A percentile compares a stretch with the other conserved stretches of the same genome.
Conservation (phyloP, 768 basidiomycete species). For the Boletales sp. region DNA sequence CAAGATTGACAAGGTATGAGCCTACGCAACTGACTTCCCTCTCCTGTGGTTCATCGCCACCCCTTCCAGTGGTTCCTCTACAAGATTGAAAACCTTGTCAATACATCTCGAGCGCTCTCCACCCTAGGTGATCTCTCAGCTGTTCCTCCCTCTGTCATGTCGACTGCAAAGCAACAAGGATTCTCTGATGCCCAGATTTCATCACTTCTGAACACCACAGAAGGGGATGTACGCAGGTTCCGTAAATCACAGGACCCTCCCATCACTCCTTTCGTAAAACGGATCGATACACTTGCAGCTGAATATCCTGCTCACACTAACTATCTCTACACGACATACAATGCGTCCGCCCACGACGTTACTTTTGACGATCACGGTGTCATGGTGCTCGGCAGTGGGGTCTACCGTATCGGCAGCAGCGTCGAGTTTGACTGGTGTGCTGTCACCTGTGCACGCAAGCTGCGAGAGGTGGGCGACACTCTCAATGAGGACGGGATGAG, state of each 20-base stretch:
- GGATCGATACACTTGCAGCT: slow-evolving; percentile 97
- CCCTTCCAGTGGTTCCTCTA: slow-evolving; percentile 85
- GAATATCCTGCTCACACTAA: slow-evolving; percentile 99
- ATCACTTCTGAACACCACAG: slow-evolving; percentile 67
- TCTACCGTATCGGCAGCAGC: slow-evolving; percentile 96
- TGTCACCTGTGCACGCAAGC: slow-evolving; percentile 93
- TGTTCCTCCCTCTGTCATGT: slow-evolving; percentile 74
- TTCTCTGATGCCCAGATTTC: slow-evolving; percentile 94
- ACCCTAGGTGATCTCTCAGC: slow-evolving; percentile 64
- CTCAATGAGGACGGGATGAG: slow-evolving; percentile 11
- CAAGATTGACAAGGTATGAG: slow-evolving; percentile 89
- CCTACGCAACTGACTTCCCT: neutral
- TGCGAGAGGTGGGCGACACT: slow-evolving; percentile 75
- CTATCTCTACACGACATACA: slow-evolving; percentile 99
- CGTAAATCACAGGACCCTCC: slow-evolving; percentile 71
- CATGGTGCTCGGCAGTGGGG: slow-evolving; percentile 98
- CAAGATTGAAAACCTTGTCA: slow-evolving; percentile 98
- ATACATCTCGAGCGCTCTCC: slow-evolving; percentile 75
- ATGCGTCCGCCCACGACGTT: slow-evolving; percentile 93
- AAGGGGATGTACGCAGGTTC: slow-evolving; percentile 76
- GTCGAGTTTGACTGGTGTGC: slow-evolving; percentile 99
- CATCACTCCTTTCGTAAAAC: slow-evolving; percentile 96
- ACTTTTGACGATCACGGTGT: slow-evolving; percentile 95
- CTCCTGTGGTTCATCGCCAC: neutral
- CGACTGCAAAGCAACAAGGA: slow-evolving; percentile 88